A percentile compares a stretch with the other conserved stretches of the same genome.
These are phyloP conservation scores for Aspergillus ibericus DNA, from an alignment of 2,329 filamentous ascomycete genomes.

Conservation along the genomic window DNA sequence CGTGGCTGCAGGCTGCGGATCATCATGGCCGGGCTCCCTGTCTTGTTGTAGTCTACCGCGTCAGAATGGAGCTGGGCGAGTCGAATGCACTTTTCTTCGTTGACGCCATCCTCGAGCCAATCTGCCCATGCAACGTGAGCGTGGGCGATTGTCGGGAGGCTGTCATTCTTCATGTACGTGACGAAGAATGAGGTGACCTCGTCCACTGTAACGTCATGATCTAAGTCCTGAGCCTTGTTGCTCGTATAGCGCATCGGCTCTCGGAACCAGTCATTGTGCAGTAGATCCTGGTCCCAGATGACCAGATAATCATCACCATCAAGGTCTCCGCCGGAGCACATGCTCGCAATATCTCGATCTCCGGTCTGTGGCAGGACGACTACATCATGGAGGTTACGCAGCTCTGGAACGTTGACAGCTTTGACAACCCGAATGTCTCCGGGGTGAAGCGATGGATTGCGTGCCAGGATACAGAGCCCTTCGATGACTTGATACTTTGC, in stretches of 20 bases:
- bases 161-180: conserved; percentile 87
- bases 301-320: conserved; percentile 96
- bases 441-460: conserved; percentile 91
- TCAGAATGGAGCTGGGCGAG: conserved; percentile 81
- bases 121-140: conserved; percentile 82
- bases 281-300: conserved; percentile 78
- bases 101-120: conserved; percentile 60
- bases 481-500: conserved; percentile 65
- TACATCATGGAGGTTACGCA: conserved; percentile 78
- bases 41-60: conserved; percentile 94
- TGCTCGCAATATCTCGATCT: conserved; percentile 81
- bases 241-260: conserved; percentile 75
- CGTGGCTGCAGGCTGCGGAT: conserved; percentile 58
- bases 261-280: conserved; percentile 69
- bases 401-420: conserved; percentile 71
- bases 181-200: conserved; percentile 87
- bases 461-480: conserved; percentile 78
- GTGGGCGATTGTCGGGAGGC: conserved; percentile 74
- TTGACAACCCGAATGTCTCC: conserved; percentile 87
- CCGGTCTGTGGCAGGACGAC: conserved; percentile 84
- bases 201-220: conserved; percentile 65
- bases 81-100: conserved; percentile 67
- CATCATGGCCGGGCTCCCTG: conserved; percentile 74
- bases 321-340: conserved; percentile 94
- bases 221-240: conserved; percentile 56